Conservation (phyloP, 805 yeast species). For the Starmera pachycereana region DNA sequence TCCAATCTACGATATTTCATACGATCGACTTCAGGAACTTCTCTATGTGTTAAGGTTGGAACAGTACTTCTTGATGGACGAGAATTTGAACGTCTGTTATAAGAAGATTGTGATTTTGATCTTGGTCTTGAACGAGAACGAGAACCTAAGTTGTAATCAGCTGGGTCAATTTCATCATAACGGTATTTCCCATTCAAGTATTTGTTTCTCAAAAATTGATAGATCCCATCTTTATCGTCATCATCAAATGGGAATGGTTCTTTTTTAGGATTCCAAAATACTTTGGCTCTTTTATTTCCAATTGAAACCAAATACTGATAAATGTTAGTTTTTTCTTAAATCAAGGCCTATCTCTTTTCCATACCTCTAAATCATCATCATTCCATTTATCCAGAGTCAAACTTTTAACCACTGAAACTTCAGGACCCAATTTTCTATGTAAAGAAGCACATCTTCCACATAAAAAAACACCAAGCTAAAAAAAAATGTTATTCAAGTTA, state of each 20-base stretch:
- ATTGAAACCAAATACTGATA: conserved; percentile 20
- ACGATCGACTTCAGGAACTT: conserved; percentile 43
- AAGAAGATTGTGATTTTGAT: conserved; percentile 10
- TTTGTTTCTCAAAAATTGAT: conserved; percentile 53
- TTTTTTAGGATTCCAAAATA: conserved; percentile 57
- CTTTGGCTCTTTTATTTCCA: conserved; percentile 55
- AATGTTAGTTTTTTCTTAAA: conserved; percentile 4
- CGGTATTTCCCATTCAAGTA: conserved; percentile 53
- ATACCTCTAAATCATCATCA: conserved; percentile 36
- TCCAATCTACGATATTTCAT: conserved; percentile 41
- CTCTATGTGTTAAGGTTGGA: conserved; percentile 38
- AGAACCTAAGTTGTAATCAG: conserved; percentile 17
- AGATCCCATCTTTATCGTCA: conserved; percentile 55
- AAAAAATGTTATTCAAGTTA: too few relatives aligned
- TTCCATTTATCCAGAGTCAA: conserved; percentile 67
- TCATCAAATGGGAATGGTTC: conserved; percentile 69
- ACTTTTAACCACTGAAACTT: conserved; percentile 58
- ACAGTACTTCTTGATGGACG: conserved; percentile 13
- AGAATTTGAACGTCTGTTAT: conserved; percentile 1
- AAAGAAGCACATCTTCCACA: conserved; percentile 82
- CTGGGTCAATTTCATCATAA: conserved; percentile 18
- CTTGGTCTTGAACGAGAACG: conserved; percentile 3
- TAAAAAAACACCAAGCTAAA: conserved; percentile 51
- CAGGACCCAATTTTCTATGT: conserved; percentile 56
- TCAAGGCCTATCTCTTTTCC: conserved; percentile 2